Evolutionary conservation across 2,329 filamentous ascomycete species (phyloP), one percentile per base, ranked within the genome.

Genomic region (Talaromyces atroroseus): DNA sequence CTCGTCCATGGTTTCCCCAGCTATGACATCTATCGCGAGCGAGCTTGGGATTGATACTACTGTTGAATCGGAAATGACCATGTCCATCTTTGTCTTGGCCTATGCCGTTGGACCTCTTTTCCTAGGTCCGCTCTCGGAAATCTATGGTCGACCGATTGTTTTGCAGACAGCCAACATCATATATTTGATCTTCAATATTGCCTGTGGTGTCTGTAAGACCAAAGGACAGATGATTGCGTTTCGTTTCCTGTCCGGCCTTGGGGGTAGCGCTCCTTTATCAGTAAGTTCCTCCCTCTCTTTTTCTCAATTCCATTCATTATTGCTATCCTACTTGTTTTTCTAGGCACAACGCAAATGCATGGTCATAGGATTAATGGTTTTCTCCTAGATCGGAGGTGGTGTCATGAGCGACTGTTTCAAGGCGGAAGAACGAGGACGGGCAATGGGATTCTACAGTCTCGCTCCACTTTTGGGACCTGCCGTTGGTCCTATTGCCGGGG

Each of bases 401-500:
- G 74, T 82, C 10, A 65, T 81, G 7, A 77, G 78, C 54, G 85
- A 87, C 64, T 77, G 80, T 24, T 87, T 83, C 71, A 71, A 68
- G 12, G 74, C 84, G 0, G 84, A 87, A 64, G 76, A 86, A 66
- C 77, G 83, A 63, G 83, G 83, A 5, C 76, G 74, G 59, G 81
- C 83, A 1, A 80, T 85, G 55, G 77, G 77, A 1, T 75, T 85
- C 36, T 85, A 85, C 69, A 79, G 74, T 45, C 72, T 86, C 3
- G 78, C 78, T 5, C 83, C 84, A 1, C 72, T 87, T 2, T 75
- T 87, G 1, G 84, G 83, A 0, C 83, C 84, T 2, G 81, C 81
- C 0, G 72, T 86, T 18, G 84, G 83, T 0, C 84, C 84, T 0
- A 81, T 87, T 2, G 77, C 78, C 0, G 84, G 83, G 12, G 83